These are phyloP conservation scores for Aspergillus diversus DNA, from an alignment of 495 filamentous ascomycete species.

Conservation along the genomic window DNA sequence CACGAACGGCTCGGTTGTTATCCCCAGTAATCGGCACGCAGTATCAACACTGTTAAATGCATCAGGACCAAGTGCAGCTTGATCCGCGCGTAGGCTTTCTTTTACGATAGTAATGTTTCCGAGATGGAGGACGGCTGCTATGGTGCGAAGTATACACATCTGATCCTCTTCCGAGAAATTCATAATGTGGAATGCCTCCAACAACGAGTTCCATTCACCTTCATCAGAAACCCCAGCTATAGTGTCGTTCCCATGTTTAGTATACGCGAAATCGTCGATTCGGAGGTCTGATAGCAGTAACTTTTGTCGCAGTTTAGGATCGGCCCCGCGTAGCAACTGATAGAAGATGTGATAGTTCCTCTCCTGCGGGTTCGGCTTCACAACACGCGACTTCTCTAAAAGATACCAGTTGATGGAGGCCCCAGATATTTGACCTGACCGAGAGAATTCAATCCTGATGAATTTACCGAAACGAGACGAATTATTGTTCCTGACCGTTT, in stretches of 20 bases:
- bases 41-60: conserved; percentile 70
- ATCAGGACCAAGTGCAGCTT: conserved; percentile 78
- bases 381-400: conserved; percentile 94
- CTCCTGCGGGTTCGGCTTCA: conserved; percentile 81
- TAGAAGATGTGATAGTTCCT: conserved; percentile 99
- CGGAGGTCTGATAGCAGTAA: conserved; percentile 73
- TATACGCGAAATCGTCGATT: conserved; percentile 90
- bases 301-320: conserved; percentile 68
- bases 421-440: conserved; percentile 88
- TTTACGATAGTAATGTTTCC: conserved; percentile 89
- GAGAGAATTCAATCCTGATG: conserved; percentile 94
- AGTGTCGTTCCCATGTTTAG: conserved; percentile 82
- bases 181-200: conserved; percentile 96
- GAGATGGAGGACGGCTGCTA: conserved; percentile 90
- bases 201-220: conserved; percentile 85
- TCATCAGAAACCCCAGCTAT: conserved; percentile 89
- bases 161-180: conserved; percentile 89
- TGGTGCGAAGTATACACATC: conserved; percentile 75
- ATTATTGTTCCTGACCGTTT: conserved; percentile 98
- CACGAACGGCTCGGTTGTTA: conserved; percentile 80
- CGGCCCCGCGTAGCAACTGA: conserved; percentile 86
- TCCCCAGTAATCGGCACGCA: conserved; percentile 83
- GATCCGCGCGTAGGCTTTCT: conserved; percentile 87
- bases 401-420: conserved; percentile 99
- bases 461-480: conserved; percentile 99